Percentiles rank a stretch among this genome's conserved stretches.
These are phyloP conservation scores for Phytopythium delawarense DNA, from an alignment of 352 stramenopile species.

Conservation along the genomic window DNA sequence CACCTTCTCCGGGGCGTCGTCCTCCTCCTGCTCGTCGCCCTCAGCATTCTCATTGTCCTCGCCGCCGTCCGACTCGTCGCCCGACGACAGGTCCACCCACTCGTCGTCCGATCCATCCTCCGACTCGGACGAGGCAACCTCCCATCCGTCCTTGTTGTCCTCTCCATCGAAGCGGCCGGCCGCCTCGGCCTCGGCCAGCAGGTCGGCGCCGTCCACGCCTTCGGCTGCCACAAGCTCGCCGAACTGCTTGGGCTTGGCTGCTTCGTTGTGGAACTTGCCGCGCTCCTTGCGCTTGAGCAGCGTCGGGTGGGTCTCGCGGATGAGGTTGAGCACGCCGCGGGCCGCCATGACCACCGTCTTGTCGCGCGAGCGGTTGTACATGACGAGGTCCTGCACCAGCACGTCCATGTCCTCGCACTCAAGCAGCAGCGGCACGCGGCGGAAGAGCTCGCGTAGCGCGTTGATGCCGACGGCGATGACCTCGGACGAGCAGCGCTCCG, in stretches of 20 bases:
- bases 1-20: conserved; percentile 21
- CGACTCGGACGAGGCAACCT: conserved; percentile 62
- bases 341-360: conserved; percentile 97
- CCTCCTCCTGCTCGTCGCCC: neutral
- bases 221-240: conserved; percentile 89
- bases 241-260: conserved; percentile 86
- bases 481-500: conserved; percentile 93
- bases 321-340: conserved; percentile 95
- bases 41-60: neutral
- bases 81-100: conserved; percentile 57
- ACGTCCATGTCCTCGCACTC: conserved; percentile 91
- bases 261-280: conserved; percentile 88
- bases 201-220: conserved; percentile 95
- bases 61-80: conserved; percentile 21
- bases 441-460: conserved; percentile 93
- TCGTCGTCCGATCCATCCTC: conserved; percentile 63
- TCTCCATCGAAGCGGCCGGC: conserved; percentile 73
- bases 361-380: conserved; percentile 95
- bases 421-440: conserved; percentile 92
- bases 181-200: conserved; percentile 86
- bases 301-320: conserved; percentile 93
- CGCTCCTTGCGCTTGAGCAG: conserved; percentile 97
- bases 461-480: conserved; percentile 99
- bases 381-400: conserved; percentile 91
- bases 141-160: conserved; percentile 82